Evolutionary conservation across 2,329 filamentous ascomycete species (phyloP), one percentile per base, ranked within the genome.

Genomic region (Xylariales sp.): DNA sequence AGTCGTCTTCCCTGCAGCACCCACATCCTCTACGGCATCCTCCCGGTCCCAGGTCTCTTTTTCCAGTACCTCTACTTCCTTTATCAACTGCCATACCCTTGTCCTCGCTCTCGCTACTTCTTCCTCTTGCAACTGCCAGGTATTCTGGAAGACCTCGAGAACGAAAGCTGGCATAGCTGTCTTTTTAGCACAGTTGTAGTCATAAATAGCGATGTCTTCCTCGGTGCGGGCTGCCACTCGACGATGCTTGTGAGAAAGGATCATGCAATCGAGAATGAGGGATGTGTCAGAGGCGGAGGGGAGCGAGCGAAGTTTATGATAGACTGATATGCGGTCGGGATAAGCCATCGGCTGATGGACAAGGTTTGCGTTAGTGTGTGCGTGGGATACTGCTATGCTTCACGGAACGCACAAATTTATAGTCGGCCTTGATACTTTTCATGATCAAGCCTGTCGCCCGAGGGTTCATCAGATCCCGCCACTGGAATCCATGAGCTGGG

Each of bases 341-440:
- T 79, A 94, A 24, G 74, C 83, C 78, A 95, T 84, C 12, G 89
- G 88, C 86, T 88, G 50, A 24, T n/a, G 35, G 22, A 29, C 33
- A 15, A 14, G 27, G 9, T 6, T 33, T 11, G 19, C 21, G 19
- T 24, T 16, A 33, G 19, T 21, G 19, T 9, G 9, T 16, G 16
- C 31, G n/a, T n/a, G n/a, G n/a, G n/a, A n/a, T n/a, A n/a, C n/a
- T n/a, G n/a, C n/a, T n/a, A n/a, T n/a, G n/a, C n/a, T n/a, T n/a
- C n/a, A n/a, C n/a, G n/a, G n/a, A n/a, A 71, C 83, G 49, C 59
- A 93, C 88, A 66, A 94, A 89, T 66, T 95, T 95, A 64, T 85
- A 95, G 51, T 94, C 84, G 0, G 86, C 82, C 52, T 76, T 84
- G 51, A 95, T 88, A 51, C 82, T 88, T 53, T 80, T 77, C 56